A percentile compares a stretch with the other conserved stretches of the same genome.
These are phyloP conservation scores for Neospora caninum DNA, from an alignment of 169 alveolate species.

Conservation along the genomic window DNA sequence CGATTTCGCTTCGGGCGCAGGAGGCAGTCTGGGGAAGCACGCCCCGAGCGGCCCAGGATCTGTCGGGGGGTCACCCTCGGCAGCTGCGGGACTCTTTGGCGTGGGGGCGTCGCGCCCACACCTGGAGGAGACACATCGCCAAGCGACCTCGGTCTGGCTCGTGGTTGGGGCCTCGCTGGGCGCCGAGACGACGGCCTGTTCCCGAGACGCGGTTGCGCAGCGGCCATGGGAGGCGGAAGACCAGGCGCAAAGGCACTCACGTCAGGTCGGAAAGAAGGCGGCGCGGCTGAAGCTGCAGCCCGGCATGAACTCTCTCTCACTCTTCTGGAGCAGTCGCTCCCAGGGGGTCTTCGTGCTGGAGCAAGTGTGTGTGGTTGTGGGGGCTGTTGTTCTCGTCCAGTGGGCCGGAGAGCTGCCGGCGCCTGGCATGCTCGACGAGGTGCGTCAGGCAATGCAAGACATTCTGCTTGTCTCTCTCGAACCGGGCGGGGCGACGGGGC, in stretches of 20 bases:
- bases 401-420: conserved; percentile 64
- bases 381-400: conserved; percentile 42
- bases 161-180: not conserved
- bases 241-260: not conserved
- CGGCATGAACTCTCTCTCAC: conserved; percentile 22
- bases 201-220: too few relatives aligned
- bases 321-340: conserved; percentile 54
- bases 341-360: conserved; percentile 50
- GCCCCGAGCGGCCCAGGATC: not conserved
- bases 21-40: not conserved
- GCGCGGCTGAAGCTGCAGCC: conserved; percentile 5
- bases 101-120: not conserved
- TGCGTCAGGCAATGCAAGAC: conserved; percentile 42
- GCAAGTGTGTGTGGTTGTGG: conserved; percentile 37
- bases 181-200: not conserved
- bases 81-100: not conserved
- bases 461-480: not conserved
- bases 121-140: conserved; percentile 13
- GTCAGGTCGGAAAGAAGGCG: not conserved
- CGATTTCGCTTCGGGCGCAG: not conserved
- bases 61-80: not conserved
- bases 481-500: not conserved
- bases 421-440: conserved; percentile 47
- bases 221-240: too few relatives aligned
- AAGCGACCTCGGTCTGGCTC: not conserved